phyloP scores from a whole-genome alignment of 805 yeast genomes.

The Kurtzmaniella fragi region DNA sequence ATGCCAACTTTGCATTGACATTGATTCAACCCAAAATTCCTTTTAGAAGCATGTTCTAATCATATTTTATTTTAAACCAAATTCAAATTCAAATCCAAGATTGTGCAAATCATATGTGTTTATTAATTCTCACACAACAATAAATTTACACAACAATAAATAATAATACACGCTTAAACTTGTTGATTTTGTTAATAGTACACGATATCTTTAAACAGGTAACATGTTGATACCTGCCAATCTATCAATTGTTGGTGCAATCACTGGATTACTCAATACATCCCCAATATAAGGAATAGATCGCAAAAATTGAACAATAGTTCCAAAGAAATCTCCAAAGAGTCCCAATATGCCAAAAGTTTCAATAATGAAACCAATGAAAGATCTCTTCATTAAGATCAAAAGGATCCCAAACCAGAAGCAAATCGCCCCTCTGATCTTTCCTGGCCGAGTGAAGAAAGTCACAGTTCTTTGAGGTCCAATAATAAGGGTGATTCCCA shows the following conservation, averaged over 20 bases:
- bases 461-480: constrained; percentile 80
- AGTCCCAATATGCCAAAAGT: constrained; percentile 83
- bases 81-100: no score
- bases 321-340: constrained; percentile 91
- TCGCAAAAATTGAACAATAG: constrained; percentile 79
- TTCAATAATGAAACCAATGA: constrained; percentile 81
- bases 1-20: no score
- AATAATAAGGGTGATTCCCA: constrained; percentile 81
- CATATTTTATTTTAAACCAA: no score
- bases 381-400: constrained; percentile 71
- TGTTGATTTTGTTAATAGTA: no score
- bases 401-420: constrained; percentile 70
- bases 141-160: no score
- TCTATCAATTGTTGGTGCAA: constrained; percentile 64
- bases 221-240: constrained; percentile 39
- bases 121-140: no score
- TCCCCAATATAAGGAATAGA: constrained; percentile 88
- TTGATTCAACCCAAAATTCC: no score
- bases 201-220: constrained; percentile 30
- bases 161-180: no score
- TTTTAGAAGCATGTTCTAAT: no score
- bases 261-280: constrained; percentile 66
- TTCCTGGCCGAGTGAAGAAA: constrained; percentile 83
- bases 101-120: no score
- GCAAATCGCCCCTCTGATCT: constrained; percentile 80